Evolutionary conservation across 106 monocot genomes (phyloP).

Genomic region (Alisma plantagoaquatica): DNA sequence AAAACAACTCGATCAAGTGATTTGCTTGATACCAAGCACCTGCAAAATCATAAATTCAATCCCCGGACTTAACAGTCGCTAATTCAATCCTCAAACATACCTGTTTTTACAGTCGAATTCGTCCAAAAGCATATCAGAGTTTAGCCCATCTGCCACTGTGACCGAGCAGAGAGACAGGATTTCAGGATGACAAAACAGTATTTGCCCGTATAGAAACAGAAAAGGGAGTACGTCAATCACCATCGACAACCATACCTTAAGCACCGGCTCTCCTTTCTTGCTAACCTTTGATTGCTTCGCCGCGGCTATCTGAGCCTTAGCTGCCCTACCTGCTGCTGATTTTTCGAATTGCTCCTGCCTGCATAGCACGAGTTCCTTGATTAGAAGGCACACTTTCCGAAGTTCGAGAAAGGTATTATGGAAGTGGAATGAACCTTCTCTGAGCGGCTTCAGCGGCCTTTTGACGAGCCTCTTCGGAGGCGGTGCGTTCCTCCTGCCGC

Average conservation of each 20-base stretch:
- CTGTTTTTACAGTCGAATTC: not conserved
- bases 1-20: too few relatives aligned
- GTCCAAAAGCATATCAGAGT: not conserved
- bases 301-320: constrained; percentile 50
- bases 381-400: too few relatives aligned
- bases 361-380: not conserved
- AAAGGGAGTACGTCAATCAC: not conserved
- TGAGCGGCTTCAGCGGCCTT: constrained; percentile 81
- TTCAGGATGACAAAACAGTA: not conserved
- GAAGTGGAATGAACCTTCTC: constrained; percentile 28
- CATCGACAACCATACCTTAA: constrained; percentile 35
- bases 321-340: constrained; percentile 80
- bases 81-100: too few relatives aligned
- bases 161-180: not conserved
- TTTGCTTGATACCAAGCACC: too few relatives aligned
- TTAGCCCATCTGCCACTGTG: constrained; percentile 75
- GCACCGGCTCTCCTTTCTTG: constrained; percentile 72
- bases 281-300: constrained; percentile 11
- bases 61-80: too few relatives aligned
- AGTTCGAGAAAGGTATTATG: not conserved
- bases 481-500: constrained; percentile 49
- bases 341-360: constrained; percentile 94
- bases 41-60: too few relatives aligned
- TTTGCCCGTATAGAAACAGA: not conserved
- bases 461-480: constrained; percentile 66